Base-by-base conservation (phyloP, 768 basidiomycete genomes). In the Rhodotorula toruloides region DNA sequence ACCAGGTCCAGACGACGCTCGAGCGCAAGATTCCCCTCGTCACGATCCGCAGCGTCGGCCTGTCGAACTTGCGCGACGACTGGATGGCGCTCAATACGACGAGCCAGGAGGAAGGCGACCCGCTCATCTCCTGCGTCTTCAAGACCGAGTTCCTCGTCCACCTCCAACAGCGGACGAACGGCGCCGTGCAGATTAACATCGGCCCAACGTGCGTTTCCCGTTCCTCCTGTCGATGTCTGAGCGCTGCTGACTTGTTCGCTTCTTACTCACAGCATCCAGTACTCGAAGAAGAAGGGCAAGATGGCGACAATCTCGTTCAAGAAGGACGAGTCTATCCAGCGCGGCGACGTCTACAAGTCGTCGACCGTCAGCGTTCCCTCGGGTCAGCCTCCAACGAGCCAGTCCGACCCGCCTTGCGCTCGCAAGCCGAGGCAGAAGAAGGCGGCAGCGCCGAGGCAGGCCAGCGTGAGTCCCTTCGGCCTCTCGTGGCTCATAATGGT, bases 261-360 rank as follows among this genome's bases (percentile, higher is more conserved):
- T 19, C 2, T 31, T 5, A 16, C 42, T 19, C 61, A 7, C 70
- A 97, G 90, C 13, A 79, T 97, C 65, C 85, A 89, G 62, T 98
- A 97, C 77, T 82, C 82, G 47, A 98, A 99, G 83, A 99, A 99
- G 84, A 98, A 91, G 79, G 93, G 93, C 70, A 99, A 98, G 80
- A 85, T 85, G 75, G 85, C 87, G 8, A 82, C 84, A 58, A 90
- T 99, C 78, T 88, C 87, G 77, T 87, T 90, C 68, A 77, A 87
- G 74, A 94, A 89, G 81, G 92, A 97, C 75, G 93, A 98, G 78
- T 85, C 86, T 13, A 80, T 94, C 27, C 79, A 76, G 17, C 84
- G 84, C 61, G 86, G 88, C 65, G 96, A 91, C 75, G 74, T 84
- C 16, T 99, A 99, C 80, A 99, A 98, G 83, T 93, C 90, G 72